phyloP scores from a whole-genome alignment of 192 early-diverging fungal species.

The Obelidium mucronatum region DNA sequence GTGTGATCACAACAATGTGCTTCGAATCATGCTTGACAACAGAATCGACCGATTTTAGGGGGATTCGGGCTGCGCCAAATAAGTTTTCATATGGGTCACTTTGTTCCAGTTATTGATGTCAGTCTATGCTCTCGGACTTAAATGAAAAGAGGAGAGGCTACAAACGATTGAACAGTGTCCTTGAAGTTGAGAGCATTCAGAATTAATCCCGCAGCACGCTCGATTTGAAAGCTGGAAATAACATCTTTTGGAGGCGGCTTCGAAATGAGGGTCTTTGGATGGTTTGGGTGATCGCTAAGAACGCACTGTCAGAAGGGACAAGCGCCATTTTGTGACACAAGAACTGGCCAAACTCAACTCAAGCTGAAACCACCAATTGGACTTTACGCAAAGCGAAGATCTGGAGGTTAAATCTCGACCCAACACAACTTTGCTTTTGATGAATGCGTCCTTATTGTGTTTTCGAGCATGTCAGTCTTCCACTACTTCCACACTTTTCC shows the following conservation, averaged over 20 bases:
- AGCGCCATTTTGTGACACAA: background rate
- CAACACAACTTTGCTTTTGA: background rate
- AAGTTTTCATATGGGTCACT: no score
- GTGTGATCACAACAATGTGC: slow-evolving; percentile 86
- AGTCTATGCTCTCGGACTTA: background rate
- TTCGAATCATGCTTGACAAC: slow-evolving; percentile 71
- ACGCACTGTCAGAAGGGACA: background rate
- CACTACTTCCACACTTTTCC: background rate
- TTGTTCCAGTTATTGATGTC: no score
- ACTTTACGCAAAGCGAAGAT: slow-evolving; percentile 13
- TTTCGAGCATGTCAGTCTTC: background rate
- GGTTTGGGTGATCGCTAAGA: slow-evolving; percentile 52
- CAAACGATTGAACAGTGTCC: slow-evolving; percentile 43
- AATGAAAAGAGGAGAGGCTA: slow-evolving; percentile 9
- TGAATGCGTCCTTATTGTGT: background rate
- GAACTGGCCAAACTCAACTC: slow-evolving; percentile 16
- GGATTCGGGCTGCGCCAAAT: slow-evolving; percentile 80
- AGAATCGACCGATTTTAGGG: slow-evolving; percentile 67
- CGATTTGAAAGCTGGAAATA: slow-evolving; percentile 58
- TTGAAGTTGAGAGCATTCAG: slow-evolving; percentile 55
- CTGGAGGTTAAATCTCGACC: background rate
- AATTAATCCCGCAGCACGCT: slow-evolving; percentile 63
- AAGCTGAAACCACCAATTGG: slow-evolving; percentile 62
- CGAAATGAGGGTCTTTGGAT: slow-evolving; percentile 42
- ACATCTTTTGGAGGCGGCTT: slow-evolving; percentile 62